phyloP scores from a whole-genome alignment of 1,284 basidiomycete genomes.

The Ustanciosporium gigantosporum region DNA sequence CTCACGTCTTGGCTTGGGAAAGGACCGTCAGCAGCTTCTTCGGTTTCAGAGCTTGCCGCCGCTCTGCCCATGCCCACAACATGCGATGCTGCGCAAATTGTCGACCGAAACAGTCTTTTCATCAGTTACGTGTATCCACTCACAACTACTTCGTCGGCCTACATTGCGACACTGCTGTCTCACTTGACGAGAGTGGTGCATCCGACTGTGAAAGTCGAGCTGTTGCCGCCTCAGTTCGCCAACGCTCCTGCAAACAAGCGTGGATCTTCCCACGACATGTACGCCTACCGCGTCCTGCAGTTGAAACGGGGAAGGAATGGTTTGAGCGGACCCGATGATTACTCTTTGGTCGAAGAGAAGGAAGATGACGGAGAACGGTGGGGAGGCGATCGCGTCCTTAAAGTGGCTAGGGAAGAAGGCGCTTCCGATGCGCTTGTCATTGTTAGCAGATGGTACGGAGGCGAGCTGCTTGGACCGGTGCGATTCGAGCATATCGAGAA shows the following conservation, averaged over 20 bases:
- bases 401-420: slow-evolving; percentile 44
- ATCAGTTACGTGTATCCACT: slow-evolving; percentile 57
- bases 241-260: slow-evolving; percentile 38
- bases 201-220: slow-evolving; percentile 37
- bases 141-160: slow-evolving; percentile 17
- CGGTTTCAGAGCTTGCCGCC: slow-evolving; percentile 19
- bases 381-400: slow-evolving; percentile 49
- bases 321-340: slow-evolving; percentile 52
- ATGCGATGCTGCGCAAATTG: slow-evolving; percentile 39
- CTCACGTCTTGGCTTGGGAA: slow-evolving; percentile 45
- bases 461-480: slow-evolving; percentile 70
- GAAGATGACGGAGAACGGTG: slow-evolving; percentile 59
- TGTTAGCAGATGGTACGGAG: slow-evolving; percentile 70
- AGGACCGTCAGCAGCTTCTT: slow-evolving; percentile 30
- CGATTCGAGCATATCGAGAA: slow-evolving; percentile 78
- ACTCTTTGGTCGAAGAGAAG: slow-evolving; percentile 45
- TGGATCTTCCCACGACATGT: slow-evolving; percentile 56
- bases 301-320: slow-evolving; percentile 52
- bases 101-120: slow-evolving; percentile 57
- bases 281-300: slow-evolving; percentile 51
- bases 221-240: slow-evolving; percentile 48
- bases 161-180: slow-evolving; percentile 38
- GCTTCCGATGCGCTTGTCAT: slow-evolving; percentile 54
- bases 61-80: slow-evolving; percentile 46
- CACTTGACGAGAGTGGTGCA: slow-evolving; percentile 54